Conservation (phyloP, 1,284 basidiomycete genomes). For the Acaromyces ingoldii region DNA sequence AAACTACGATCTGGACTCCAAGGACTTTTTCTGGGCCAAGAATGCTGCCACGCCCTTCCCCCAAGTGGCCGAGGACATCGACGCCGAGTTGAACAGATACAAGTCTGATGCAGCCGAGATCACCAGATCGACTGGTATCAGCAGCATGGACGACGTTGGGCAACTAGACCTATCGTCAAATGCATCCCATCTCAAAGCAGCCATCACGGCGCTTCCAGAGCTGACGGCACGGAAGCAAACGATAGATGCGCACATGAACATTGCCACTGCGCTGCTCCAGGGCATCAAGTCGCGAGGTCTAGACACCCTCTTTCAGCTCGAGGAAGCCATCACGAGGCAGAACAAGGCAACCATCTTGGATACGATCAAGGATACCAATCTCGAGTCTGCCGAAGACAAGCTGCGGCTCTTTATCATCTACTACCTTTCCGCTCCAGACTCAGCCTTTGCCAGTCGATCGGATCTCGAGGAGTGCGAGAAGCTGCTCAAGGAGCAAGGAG, state of each 20-base stretch:
- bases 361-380: constrained; percentile 57
- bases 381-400: constrained; percentile 62
- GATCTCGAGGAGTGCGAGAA: constrained; percentile 77
- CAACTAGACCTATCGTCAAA: constrained; percentile 73
- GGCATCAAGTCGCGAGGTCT: constrained; percentile 92
- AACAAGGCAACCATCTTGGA: constrained; percentile 67
- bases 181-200: constrained; percentile 90
- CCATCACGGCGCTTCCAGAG: constrained; percentile 96
- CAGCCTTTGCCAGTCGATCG: constrained; percentile 61
- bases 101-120: constrained; percentile 96
- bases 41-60: constrained; percentile 96
- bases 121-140: constrained; percentile 90
- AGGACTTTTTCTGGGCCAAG: constrained; percentile 98
- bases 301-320: constrained; percentile 92
- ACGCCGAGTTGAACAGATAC: constrained; percentile 82
- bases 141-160: constrained; percentile 83
- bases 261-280: constrained; percentile 89
- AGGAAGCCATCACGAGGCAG: constrained; percentile 71
- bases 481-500: constrained; percentile 50
- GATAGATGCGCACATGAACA: constrained; percentile 98
- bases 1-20: constrained; percentile 86
- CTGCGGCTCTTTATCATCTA: constrained; percentile 88
- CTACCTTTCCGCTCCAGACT: constrained; percentile 80
- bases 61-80: constrained; percentile 96
- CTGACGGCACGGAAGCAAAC: constrained; percentile 92